These are phyloP conservation scores for Neonectria ditissima DNA, from an alignment of 2,329 filamentous ascomycete genomes.

Conservation along the genomic window DNA sequence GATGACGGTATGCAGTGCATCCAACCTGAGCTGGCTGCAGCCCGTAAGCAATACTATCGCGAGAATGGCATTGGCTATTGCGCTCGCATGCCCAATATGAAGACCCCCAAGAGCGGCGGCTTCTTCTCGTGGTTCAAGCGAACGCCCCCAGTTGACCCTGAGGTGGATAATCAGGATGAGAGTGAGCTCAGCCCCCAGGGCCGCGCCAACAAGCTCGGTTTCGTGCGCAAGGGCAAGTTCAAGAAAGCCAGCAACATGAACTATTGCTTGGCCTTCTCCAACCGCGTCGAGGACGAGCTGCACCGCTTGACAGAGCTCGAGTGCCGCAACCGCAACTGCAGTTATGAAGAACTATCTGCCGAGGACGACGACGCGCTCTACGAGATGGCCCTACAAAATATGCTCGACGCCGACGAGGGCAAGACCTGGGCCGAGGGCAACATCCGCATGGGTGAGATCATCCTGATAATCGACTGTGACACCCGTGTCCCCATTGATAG, in stretches of 20 bases:
- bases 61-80: slow-evolving; percentile 70
- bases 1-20: slow-evolving; percentile 76
- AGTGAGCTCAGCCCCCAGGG: slow-evolving; percentile 46
- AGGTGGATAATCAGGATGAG: slow-evolving; percentile 56
- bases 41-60: slow-evolving; percentile 66
- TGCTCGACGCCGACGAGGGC: slow-evolving; percentile 61
- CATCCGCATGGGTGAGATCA: slow-evolving; percentile 67
- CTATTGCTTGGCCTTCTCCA: slow-evolving; percentile 67
- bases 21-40: slow-evolving; percentile 59
- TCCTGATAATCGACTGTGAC: slow-evolving; percentile 75
- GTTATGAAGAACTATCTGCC: slow-evolving; percentile 56
- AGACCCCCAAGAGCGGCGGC: slow-evolving; percentile 33
- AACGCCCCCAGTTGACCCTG: slow-evolving; percentile 34
- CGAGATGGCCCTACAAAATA: slow-evolving; percentile 56
- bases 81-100: slow-evolving; percentile 61
- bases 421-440: slow-evolving; percentile 69
- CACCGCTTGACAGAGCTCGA: slow-evolving; percentile 41
- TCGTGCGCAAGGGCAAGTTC: slow-evolving; percentile 70
- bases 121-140: slow-evolving; percentile 55
- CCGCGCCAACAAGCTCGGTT: slow-evolving; percentile 57
- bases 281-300: slow-evolving; percentile 66
- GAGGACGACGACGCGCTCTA: slow-evolving; percentile 61
- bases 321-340: slow-evolving; percentile 35
- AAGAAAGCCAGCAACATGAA: slow-evolving; percentile 79
- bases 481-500: slow-evolving; percentile 73